These are phyloP conservation scores for Kwoniella europaea DNA, from an alignment of 768 basidiomycete genomes.

Conservation along the genomic window DNA sequence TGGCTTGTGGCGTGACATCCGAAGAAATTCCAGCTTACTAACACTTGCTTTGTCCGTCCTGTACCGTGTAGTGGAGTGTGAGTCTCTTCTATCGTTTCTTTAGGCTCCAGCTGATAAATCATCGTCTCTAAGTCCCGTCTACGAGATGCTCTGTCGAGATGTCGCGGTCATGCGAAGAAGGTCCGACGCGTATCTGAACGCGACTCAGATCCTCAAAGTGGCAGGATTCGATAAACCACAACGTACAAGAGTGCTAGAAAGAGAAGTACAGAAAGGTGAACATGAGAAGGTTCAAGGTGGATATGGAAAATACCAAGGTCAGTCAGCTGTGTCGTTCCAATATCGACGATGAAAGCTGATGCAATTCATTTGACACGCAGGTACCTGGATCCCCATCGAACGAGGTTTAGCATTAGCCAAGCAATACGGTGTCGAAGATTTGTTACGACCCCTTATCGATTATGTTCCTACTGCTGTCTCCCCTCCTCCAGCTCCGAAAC, in stretches of 20 bases:
- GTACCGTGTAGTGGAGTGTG: conserved; percentile 54
- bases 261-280: conserved; percentile 97
- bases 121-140: conserved; percentile 52
- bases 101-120: not conserved
- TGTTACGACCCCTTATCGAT: conserved; percentile 90
- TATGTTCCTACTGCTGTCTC: conserved; percentile 84
- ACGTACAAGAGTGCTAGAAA: conserved; percentile 92
- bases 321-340: conserved; percentile 36
- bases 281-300: conserved; percentile 99
- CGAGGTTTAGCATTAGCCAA: conserved; percentile 81
- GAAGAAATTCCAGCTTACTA: conserved; percentile 1
- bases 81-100: conserved; percentile 22
- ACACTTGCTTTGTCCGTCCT: conserved; percentile 9
- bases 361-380: conserved; percentile 60
- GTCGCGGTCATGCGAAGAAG: conserved; percentile 98
- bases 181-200: conserved; percentile 96
- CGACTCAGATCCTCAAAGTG: conserved; percentile 93
- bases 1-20: conserved; percentile 1
- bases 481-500: conserved; percentile 89
- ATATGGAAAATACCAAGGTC: conserved; percentile 99
- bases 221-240: conserved; percentile 99
- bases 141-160: conserved; percentile 56
- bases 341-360: not conserved
- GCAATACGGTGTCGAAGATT: conserved; percentile 87
- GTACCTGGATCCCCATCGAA: conserved; percentile 98